Conservation (phyloP, 805 yeast genomes). For the Diddensiella santjacobensis region DNA sequence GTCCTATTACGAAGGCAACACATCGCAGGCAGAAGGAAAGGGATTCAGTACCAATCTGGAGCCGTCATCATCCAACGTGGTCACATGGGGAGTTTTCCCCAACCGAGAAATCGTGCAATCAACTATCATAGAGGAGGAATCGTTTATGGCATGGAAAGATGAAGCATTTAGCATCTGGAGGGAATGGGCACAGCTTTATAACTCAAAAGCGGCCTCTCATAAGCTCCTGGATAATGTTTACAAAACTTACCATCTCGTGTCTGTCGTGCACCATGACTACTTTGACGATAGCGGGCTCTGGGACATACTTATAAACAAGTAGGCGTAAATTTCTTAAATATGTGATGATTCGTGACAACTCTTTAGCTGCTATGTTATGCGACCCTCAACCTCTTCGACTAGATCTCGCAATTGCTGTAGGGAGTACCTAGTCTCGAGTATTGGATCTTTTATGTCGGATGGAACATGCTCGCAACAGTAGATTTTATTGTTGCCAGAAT, state of each 20-base stretch:
- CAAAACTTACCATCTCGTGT: constrained; percentile 68
- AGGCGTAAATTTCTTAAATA: not conserved
- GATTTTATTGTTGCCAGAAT: constrained; percentile 4
- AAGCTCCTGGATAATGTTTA: constrained; percentile 58
- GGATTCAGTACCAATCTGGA: constrained; percentile 58
- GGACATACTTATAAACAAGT: constrained; percentile 39
- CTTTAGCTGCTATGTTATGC: not conserved
- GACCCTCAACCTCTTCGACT: constrained; percentile 1
- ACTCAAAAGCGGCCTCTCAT: constrained; percentile 48
- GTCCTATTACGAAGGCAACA: constrained; percentile 73
- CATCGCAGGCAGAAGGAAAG: constrained; percentile 36
- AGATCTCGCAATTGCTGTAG: constrained; percentile 4
- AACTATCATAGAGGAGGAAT: constrained; percentile 86
- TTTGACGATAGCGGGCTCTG: constrained; percentile 70
- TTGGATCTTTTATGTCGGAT: not conserved
- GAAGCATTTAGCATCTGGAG: constrained; percentile 89
- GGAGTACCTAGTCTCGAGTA: constrained; percentile 10
- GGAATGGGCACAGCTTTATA: constrained; percentile 86
- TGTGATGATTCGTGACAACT: not conserved
- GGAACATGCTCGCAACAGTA: constrained; percentile 18
- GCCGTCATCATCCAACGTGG: constrained; percentile 61
- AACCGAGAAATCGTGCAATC: constrained; percentile 86
- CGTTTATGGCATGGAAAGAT: constrained; percentile 93
- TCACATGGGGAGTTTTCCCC: constrained; percentile 98
- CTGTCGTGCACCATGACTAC: constrained; percentile 83